Base-by-base conservation (phyloP, 2,329 filamentous ascomycete species). In the Fusarium sp. region DNA sequence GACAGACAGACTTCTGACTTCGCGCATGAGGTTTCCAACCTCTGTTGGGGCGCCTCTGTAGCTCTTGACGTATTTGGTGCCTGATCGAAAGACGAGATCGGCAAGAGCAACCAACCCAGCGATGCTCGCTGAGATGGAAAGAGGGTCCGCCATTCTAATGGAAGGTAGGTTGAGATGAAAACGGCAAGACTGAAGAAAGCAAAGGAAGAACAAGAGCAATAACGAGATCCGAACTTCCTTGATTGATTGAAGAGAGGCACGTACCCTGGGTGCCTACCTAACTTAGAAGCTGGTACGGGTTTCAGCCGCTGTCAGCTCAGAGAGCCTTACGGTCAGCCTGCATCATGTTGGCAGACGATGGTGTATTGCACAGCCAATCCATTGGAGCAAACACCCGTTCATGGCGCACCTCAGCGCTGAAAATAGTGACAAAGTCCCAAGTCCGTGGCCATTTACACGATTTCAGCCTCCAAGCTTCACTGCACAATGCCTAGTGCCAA, bases 41-140 rank as follows among this genome's bases (percentile, higher is more conserved):
- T 72, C 71, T 12, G 60, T 39, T 5, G 18, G 31, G 5, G 70
- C n/a, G 6, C 48, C 59, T 42, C 26, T 61, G 18, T 55, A 51
- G 14, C 26, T 39, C 24, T 35, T 69, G 28, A 14, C 26, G 13
- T 72, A 74, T 39, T 63, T 71, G 1, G n/a, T 36, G 3, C 33
- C 63, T 3, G 31, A 20, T 6, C 65, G 35, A 28, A 72, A 73
- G 6, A 69, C 38, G 10, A 69, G 62, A 33, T 76, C 67, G n/a
- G 70, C 62, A 1, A 76, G 48, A 8, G 63, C 9, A 10, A 69
- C 66, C 6, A 73, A 39, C 4, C 67, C 72, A 5, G 66, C 66
- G 17, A 74, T 68, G 26, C 71, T 72, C 2, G 65, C 67, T 6
- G 70, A 63, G 12, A 68, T 20, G 2, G 70, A 72, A 8, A 71